These are phyloP conservation scores for Exophiala lecanii-corni DNA, from an alignment of 2,329 filamentous ascomycete genomes.

Conservation along the genomic window DNA sequence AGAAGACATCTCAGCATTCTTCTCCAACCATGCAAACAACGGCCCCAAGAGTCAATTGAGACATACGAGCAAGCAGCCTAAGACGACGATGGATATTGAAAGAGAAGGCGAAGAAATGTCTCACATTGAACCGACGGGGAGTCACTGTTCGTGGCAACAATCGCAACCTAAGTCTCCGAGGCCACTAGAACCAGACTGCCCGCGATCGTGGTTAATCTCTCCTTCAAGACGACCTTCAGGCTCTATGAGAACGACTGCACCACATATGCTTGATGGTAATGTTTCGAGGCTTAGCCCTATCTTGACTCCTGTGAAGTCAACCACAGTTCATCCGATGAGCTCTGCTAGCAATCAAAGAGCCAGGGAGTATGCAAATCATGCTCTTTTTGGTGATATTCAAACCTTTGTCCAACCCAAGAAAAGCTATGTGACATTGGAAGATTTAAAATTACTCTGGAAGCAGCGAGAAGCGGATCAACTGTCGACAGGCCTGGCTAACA, in stretches of 20 bases:
- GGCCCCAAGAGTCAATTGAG: neutral
- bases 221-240: too few relatives aligned
- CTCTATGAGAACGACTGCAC: too few relatives aligned
- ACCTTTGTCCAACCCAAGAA: constrained; percentile 2
- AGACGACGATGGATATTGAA: neutral
- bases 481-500: neutral
- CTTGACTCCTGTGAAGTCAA: neutral
- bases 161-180: neutral
- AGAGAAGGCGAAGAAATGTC: neutral
- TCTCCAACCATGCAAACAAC: constrained; percentile 4
- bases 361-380: constrained; percentile 7
- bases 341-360: constrained; percentile 4
- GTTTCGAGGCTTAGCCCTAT: neutral
- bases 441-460: constrained; percentile 18
- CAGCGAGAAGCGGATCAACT: neutral
- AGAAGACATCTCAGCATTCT: constrained; percentile 15
- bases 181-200: too few relatives aligned
- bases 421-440: constrained; percentile 17
- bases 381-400: constrained; percentile 11
- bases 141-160: neutral
- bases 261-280: neutral
- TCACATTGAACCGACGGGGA: neutral
- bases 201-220: too few relatives aligned
- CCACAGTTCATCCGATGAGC: constrained; percentile 1
- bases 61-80: neutral